Percentiles rank a stretch among this genome's conserved stretches.
Conservation (phyloP, 2,329 filamentous ascomycete genomes). For the Microsporum ferrugineum region DNA sequence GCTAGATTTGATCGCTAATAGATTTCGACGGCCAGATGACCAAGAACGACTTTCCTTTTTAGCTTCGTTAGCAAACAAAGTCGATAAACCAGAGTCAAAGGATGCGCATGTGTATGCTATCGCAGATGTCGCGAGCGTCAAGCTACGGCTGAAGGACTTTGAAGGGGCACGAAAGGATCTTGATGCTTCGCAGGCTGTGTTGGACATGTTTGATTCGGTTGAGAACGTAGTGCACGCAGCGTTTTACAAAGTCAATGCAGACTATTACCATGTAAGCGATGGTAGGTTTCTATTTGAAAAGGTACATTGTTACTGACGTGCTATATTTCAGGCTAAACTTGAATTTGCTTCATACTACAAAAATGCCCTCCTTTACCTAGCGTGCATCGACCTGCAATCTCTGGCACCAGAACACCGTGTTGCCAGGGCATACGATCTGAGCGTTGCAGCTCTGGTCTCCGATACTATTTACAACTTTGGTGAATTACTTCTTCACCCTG, state of each 20-base stretch:
- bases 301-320: not conserved
- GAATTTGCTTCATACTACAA: constrained; percentile 97
- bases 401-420: constrained; percentile 65
- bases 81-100: constrained; percentile 84
- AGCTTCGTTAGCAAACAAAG: constrained; percentile 69
- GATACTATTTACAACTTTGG: constrained; percentile 98
- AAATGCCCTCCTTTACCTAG: constrained; percentile 93
- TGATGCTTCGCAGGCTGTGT: constrained; percentile 72
- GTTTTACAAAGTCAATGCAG: constrained; percentile 90
- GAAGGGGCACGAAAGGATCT: constrained; percentile 78
- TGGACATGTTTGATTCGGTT: constrained; percentile 87
- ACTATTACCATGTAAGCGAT: constrained; percentile 67
- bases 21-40: constrained; percentile 33
- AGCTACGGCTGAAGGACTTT: constrained; percentile 66
- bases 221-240: constrained; percentile 91
- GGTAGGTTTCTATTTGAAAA: not conserved
- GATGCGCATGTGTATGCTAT: constrained; percentile 92
- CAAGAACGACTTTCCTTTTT: constrained; percentile 78
- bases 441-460: constrained; percentile 82
- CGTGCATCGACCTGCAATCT: constrained; percentile 75
- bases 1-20: not conserved
- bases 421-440: constrained; percentile 79
- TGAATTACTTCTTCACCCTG: constrained; percentile 93
- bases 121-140: constrained; percentile 77
- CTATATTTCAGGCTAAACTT: constrained; percentile 50